Evolutionary conservation across 2,329 filamentous ascomycete species (phyloP).

Genomic region (Gliomastix tumulicola): DNA sequence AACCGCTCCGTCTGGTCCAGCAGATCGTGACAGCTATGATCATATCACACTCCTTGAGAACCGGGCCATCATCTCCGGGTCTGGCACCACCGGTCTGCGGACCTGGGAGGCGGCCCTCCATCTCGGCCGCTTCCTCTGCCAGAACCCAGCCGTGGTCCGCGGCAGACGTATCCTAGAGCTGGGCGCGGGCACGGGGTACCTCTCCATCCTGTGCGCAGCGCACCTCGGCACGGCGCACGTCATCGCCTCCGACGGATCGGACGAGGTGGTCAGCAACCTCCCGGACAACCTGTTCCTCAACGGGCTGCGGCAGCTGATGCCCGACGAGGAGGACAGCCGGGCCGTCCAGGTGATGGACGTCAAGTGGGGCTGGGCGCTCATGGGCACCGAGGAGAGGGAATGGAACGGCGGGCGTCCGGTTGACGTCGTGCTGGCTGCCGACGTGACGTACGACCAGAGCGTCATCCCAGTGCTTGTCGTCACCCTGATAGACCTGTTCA

Average conservation of each 20-base stretch:
- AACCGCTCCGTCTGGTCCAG: too few relatives aligned
- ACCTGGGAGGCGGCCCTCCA: constrained; percentile 80
- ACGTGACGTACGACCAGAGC: constrained; percentile 68
- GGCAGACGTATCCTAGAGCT: constrained; percentile 62
- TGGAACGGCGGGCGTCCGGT: constrained; percentile 40
- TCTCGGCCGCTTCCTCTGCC: constrained; percentile 60
- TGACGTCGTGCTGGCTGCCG: constrained; percentile 67
- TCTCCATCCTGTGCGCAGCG: constrained; percentile 68
- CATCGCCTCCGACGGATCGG: constrained; percentile 67
- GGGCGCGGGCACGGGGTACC: constrained; percentile 69
- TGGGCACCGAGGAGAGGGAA: constrained; percentile 47
- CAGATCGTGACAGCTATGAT: too few relatives aligned
- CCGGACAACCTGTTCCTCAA: constrained; percentile 65
- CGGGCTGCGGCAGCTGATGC: too few relatives aligned
- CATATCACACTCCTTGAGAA: constrained; percentile 62
- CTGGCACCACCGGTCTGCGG: constrained; percentile 67
- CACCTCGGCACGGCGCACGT: constrained; percentile 52
- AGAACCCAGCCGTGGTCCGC: constrained; percentile 33
- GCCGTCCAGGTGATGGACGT: constrained; percentile 45
- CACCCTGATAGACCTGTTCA: constrained; percentile 57
- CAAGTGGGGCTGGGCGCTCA: constrained; percentile 56
- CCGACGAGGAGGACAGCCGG: constrained; percentile 43
- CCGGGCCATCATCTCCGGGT: constrained; percentile 59
- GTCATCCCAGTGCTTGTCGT: constrained; percentile 57
- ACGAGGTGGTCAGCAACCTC: constrained; percentile 62